phyloP scores from a whole-genome alignment of 306 rosid species.

The Lablab purpureus region DNA sequence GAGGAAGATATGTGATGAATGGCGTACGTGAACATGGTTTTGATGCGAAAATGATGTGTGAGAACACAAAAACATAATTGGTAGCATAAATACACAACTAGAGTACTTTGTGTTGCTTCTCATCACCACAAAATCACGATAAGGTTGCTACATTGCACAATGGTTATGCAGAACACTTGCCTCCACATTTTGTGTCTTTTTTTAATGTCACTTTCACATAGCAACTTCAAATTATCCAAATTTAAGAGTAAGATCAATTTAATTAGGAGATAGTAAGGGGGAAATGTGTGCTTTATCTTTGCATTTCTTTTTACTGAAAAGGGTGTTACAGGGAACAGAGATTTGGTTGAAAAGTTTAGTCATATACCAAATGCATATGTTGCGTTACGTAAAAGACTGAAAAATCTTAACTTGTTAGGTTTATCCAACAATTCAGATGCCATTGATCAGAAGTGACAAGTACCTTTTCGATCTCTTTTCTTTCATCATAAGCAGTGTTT shows the following conservation, averaged over 20 bases:
- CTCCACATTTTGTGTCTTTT: conserved; percentile 17
- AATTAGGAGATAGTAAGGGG: neutral
- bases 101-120: conserved; percentile 19
- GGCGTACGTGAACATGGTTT: conserved; percentile 24
- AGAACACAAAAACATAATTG: conserved; percentile 47
- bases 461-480: neutral
- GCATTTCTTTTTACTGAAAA: neutral
- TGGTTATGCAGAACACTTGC: conserved; percentile 8
- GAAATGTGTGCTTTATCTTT: neutral
- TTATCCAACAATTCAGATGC: conserved; percentile 35
- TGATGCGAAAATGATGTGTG: conserved; percentile 58
- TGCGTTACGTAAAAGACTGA: conserved; percentile 23
- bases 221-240: neutral
- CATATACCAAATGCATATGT: conserved; percentile 5
- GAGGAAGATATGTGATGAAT: conserved; percentile 33
- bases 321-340: conserved; percentile 13
- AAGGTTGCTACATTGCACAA: conserved; percentile 31
- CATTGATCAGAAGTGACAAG: conserved; percentile 1
- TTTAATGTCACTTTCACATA: conserved; percentile 5
- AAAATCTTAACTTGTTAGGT: conserved; percentile 33
- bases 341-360: conserved; percentile 32
- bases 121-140: conserved; percentile 29
- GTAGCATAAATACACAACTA: conserved; percentile 29
- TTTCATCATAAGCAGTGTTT: neutral
- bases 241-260: neutral